A percentile compares a stretch with the other conserved stretches of the same genome.
Conservation (phyloP, 345 rosid genomes). For the Schrenkiella parvula region DNA sequence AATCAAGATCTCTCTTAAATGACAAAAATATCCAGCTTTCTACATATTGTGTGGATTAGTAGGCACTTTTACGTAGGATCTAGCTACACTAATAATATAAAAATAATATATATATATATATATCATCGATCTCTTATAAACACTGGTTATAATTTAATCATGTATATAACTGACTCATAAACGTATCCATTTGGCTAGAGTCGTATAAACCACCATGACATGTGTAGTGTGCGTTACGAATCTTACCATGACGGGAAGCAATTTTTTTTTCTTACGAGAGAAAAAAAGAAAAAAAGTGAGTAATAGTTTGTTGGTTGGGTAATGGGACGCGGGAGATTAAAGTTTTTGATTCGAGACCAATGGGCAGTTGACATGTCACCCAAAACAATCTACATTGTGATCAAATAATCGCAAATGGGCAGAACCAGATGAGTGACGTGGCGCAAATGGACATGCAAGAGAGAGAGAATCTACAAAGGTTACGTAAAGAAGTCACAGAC, state of each 20-base stretch:
- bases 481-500: slow-evolving; percentile 27
- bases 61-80: not conserved
- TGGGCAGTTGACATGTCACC: slow-evolving; percentile 3
- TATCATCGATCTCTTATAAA: not conserved
- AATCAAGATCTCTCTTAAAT: not conserved
- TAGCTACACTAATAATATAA: no score
- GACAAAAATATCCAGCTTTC: not conserved
- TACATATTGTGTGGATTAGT: not conserved
- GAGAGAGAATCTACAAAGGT: slow-evolving; percentile 27
- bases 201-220: not conserved
- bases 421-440: slow-evolving; percentile 26
- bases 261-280: not conserved
- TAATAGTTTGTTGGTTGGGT: slow-evolving; percentile 17
- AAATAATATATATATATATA: not conserved
- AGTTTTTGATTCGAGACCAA: slow-evolving; percentile 26
- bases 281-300: not conserved
- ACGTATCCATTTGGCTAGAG: not conserved
- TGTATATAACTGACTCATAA: not conserved
- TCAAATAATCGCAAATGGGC: slow-evolving; percentile 29
- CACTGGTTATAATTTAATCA: not conserved
- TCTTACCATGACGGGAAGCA: not conserved
- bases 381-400: slow-evolving; percentile 27
- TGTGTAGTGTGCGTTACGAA: slow-evolving; percentile 11
- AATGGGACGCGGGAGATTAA: slow-evolving; percentile 30
- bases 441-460: slow-evolving; percentile 6